These are phyloP conservation scores for Citrus sp. DNA, from an alignment of 345 rosid species.

Conservation along the genomic window DNA sequence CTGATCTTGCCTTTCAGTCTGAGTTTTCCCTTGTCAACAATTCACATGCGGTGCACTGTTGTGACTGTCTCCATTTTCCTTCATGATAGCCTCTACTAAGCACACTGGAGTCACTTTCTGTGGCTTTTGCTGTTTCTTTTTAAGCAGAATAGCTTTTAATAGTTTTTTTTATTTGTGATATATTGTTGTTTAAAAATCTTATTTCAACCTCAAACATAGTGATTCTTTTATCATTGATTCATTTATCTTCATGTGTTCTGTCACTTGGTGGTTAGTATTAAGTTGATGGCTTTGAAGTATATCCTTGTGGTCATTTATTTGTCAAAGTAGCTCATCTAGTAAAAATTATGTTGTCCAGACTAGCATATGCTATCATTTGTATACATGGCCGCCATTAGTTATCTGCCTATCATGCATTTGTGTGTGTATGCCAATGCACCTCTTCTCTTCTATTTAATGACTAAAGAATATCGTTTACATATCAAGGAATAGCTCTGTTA, in stretches of 20 bases:
- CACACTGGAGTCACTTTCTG: background rate
- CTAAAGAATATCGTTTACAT: background rate
- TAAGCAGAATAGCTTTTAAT: background rate
- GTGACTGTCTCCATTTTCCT: background rate
- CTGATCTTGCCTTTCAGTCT: background rate
- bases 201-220: background rate
- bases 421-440: background rate
- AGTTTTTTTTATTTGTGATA: background rate
- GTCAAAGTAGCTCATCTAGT: background rate
- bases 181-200: background rate
- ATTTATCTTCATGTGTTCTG: background rate
- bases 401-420: background rate
- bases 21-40: background rate
- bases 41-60: background rate
- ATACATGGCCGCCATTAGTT: background rate
- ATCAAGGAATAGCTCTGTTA: background rate
- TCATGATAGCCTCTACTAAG: background rate
- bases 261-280: background rate
- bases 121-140: background rate
- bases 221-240: background rate
- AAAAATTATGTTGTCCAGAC: background rate
- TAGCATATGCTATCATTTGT: background rate
- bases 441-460: background rate
- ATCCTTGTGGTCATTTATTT: background rate
- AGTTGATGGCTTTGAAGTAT: background rate